Conservation (phyloP, 2,329 filamentous ascomycete genomes). For the Rhinocladiella mackenziei region DNA sequence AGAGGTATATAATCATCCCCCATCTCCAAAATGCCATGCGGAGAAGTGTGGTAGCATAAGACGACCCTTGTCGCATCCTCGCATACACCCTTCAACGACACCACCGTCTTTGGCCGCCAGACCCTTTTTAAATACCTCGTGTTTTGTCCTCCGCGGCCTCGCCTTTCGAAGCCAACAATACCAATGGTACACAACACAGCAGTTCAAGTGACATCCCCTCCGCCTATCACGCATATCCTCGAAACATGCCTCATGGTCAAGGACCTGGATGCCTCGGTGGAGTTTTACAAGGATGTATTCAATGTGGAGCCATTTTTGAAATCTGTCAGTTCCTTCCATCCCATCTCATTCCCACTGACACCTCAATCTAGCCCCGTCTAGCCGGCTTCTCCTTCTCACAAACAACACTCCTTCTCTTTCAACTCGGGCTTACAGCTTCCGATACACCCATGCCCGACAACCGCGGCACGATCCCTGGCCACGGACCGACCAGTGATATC, state of each 20-base stretch:
- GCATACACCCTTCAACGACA: no score
- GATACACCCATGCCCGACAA: slow-evolving; percentile 16
- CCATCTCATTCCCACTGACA: not conserved
- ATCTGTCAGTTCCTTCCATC: slow-evolving; percentile 8
- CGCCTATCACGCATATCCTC: slow-evolving; percentile 31
- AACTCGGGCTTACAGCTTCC: slow-evolving; percentile 18
- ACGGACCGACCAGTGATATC: slow-evolving; percentile 20
- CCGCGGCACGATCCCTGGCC: slow-evolving; percentile 21
- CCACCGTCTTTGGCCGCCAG: no score
- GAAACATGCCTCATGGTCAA: slow-evolving; percentile 34
- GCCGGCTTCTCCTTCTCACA: slow-evolving; percentile 32
- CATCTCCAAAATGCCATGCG: no score
- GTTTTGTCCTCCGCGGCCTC: no score
- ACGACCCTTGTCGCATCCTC: no score
- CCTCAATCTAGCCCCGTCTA: not conserved
- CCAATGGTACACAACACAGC: no score
- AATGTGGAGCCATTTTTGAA: slow-evolving; percentile 27
- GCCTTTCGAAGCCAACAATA: no score
- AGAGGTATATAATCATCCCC: no score
- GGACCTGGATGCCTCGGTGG: slow-evolving; percentile 26
- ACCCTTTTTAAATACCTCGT: no score
- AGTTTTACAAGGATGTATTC: slow-evolving; percentile 32
- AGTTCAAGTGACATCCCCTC: slow-evolving; percentile 13
- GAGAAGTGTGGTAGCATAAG: no score
- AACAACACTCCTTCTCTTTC: slow-evolving; percentile 32